Percentiles rank a stretch among this genome's conserved stretches.
These are phyloP conservation scores for Haplosporangium gracile DNA, from an alignment of 192 early-diverging fungal genomes.

Conservation along the genomic window DNA sequence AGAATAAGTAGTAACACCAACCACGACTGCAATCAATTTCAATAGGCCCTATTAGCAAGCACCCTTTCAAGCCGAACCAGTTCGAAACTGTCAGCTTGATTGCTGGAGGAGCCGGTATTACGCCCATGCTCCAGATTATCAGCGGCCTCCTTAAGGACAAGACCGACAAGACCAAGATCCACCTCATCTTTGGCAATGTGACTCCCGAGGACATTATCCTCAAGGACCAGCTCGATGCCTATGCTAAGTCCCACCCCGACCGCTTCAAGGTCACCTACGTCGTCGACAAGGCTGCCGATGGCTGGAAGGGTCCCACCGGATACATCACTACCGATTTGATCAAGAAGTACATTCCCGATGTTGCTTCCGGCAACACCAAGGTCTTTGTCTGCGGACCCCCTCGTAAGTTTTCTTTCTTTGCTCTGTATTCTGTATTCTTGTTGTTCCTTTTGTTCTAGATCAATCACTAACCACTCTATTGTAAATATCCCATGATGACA, in stretches of 20 bases:
- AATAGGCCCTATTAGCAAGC: conserved; percentile 78
- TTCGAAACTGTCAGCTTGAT: conserved; percentile 75
- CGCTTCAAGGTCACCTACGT: conserved; percentile 77
- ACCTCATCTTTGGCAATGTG: conserved; percentile 79
- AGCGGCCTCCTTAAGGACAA: conserved; percentile 72
- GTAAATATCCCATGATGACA: conserved; percentile 10
- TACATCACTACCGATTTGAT: conserved; percentile 81
- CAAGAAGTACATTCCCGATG: conserved; percentile 75
- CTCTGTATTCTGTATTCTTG: neutral
- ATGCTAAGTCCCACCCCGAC: conserved; percentile 68
- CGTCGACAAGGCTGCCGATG: conserved; percentile 69
- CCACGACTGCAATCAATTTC: neutral
- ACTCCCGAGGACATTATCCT: conserved; percentile 79
- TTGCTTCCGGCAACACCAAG: conserved; percentile 67
- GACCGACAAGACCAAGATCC: conserved; percentile 77
- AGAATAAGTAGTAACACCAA: neutral
- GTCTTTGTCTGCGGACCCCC: conserved; percentile 54
- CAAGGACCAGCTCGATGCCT: conserved; percentile 71
- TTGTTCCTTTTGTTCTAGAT: conserved; percentile 14
- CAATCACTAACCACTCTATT: neutral
- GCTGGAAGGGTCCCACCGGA: conserved; percentile 82
- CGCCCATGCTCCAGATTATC: conserved; percentile 76
- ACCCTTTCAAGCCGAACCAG: conserved; percentile 71
- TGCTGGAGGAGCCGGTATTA: conserved; percentile 84
- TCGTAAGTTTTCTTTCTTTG: conserved; percentile 15